Evolutionary conservation across 1,284 basidiomycete genomes (phyloP).

Genomic region (Trichosporon sp.): DNA sequence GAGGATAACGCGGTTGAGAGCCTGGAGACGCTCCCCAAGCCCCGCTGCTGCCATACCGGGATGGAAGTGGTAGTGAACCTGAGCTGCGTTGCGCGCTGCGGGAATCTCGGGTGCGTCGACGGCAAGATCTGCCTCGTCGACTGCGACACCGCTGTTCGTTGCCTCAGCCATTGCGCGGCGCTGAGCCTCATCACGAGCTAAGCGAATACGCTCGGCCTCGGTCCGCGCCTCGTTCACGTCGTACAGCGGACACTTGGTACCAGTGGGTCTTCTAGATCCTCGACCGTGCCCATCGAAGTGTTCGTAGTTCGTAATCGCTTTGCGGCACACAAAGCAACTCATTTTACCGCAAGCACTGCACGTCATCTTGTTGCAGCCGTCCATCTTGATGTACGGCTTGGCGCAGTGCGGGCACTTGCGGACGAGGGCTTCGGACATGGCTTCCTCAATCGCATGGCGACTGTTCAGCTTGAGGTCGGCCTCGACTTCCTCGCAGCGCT

Average conservation of each 20-base stretch:
- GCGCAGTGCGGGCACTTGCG: constrained; percentile 69
- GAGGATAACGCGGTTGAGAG: background rate
- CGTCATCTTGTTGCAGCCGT: constrained; percentile 63
- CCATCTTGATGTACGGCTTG: constrained; percentile 53
- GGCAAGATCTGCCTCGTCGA: constrained; percentile 62
- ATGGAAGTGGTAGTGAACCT: too few relatives aligned
- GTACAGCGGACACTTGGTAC: constrained; percentile 68
- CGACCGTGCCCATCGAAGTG: constrained; percentile 63
- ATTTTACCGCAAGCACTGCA: constrained; percentile 69
- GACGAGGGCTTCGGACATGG: constrained; percentile 83
- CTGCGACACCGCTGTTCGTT: constrained; percentile 47
- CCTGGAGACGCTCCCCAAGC: background rate
- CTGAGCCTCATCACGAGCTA: constrained; percentile 62
- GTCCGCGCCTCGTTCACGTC: constrained; percentile 56
- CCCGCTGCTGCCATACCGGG: background rate
- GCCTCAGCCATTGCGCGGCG: constrained; percentile 14
- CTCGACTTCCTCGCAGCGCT: constrained; percentile 74
- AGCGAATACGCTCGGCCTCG: constrained; percentile 63
- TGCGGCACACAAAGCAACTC: constrained; percentile 76
- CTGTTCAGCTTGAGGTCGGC: constrained; percentile 71
- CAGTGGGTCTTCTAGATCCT: background rate
- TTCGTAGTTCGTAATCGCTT: constrained; percentile 67
- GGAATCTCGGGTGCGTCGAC: constrained; percentile 62
- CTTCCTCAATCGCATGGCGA: constrained; percentile 78
- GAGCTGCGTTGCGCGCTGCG: background rate